Evolutionary conservation across 352 stramenopile genomes (phyloP), one percentile per base, ranked within the genome.

Genomic region (Thalassiosira allenii): DNA sequence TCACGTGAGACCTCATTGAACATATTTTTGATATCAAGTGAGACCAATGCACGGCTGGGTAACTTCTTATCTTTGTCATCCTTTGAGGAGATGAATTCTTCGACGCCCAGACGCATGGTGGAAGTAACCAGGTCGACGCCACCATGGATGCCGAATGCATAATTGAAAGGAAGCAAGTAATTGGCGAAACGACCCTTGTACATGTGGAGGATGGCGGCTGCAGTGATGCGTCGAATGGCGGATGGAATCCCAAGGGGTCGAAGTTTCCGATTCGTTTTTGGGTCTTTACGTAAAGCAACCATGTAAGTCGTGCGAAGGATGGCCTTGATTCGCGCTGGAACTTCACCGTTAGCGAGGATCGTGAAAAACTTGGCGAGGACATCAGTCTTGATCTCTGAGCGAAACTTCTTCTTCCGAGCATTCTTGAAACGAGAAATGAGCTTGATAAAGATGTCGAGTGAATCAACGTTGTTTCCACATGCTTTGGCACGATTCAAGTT

Each of bases 11-110:
- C 17, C 2, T 14, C 37, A 34, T 78, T 83, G 59, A 83, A 83
- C 74, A 83, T 78, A 27, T 83, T 83, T 20, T 17, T 17, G 12
- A 78, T 66, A 30, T 83, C 74, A 1, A 83, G 41, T 1, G 41
- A 62, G 0, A 83, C 37, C 9, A 75, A 30, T 2, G 32, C 37
- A 20, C 62, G 32, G 17, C 58, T 62, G 11, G 70, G 58, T 1
- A 64, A 2, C 5, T 25, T 30, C 5, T 25, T 30, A 9, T 9
- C 33, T 30, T 29, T 17, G 5, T 54, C 6, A 20, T 22, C 1
- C 8, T 8, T 2, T 2, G 22, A 51, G 17, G 23, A 20, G 25
- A 76, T 76, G 37, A 33, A 76, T 3, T 43, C 47, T 20, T 65
- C 53, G 3, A 75, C 41, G 29, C 33, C 61, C 1, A 69, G n/a